Base-by-base conservation (phyloP, 306 rosid genomes). In the Albizia julibrissin region DNA sequence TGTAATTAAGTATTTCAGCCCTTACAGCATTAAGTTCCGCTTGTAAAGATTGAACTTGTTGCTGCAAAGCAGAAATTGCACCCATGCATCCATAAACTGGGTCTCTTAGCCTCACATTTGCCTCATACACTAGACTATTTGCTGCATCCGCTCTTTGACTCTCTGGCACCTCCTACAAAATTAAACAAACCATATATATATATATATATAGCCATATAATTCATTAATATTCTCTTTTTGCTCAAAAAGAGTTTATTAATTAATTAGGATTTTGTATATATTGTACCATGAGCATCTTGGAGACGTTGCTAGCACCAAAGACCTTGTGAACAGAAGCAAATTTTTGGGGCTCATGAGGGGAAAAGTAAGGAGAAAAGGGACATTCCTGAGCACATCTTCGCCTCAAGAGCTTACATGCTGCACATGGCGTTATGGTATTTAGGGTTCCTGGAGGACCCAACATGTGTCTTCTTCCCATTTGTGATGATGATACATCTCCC, bases 41-140 rank as follows among this genome's bases (percentile, higher is more conserved):
- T 84, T 95, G 97, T 76, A 93, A 81, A 40, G 93, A 74, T 74
- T 95, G 99, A 86, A 93, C 91, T 86, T 95, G 94, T 14, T 95
- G 99, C 75, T 95, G 99, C 77, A 95, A 83, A 74, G 93, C 89
- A 21, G 98, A 95, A 83, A 95, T 95, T 78, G 97, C 98, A 29
- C 99, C 99, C 98, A 95, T 95, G 93, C 99, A 95, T 50, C 99
- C 99, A 65, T 95, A 95, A 3, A 95, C 98, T 6, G 98, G 99
- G 69, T 95, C 99, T 84, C 99, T 91, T 78, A 93, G 91, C 86
- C 99, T 92, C 87, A 95, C 93, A 83, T 95, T 93, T 6, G 99
- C 99, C 72, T 95, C 99, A 49, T 92, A 93, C 16, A 95, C 99
- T 43, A 93, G 94, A 86, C 99, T 95, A 76, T 93, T 93, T 42